Percentiles rank a stretch among this genome's conserved stretches.
Conservation (phyloP, 495 filamentous ascomycete genomes). For the Echria macrotheca region DNA sequence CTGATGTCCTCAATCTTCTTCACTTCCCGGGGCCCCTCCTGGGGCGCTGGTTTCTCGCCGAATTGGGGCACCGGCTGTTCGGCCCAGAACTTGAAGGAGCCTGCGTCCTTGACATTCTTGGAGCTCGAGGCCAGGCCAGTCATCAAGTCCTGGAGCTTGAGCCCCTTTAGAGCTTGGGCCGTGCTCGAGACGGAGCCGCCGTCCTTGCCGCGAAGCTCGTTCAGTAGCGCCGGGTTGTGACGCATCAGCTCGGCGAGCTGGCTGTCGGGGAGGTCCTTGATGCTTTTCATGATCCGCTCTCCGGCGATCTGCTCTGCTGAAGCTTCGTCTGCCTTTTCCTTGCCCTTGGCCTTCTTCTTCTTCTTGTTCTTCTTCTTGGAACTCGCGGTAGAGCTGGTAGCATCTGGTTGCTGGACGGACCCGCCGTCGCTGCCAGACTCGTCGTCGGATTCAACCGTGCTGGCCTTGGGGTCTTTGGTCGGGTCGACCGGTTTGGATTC, state of each 20-base stretch:
- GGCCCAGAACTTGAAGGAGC: constrained; percentile 94
- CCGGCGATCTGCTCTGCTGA: constrained; percentile 11
- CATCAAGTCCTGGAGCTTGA: constrained; percentile 73
- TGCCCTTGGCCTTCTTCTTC: constrained; percentile 46
- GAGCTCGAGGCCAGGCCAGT: constrained; percentile 70
- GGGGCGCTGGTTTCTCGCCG: constrained; percentile 40
- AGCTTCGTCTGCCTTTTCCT: constrained; percentile 30
- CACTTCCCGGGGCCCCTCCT: constrained; percentile 51
- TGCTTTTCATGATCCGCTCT: constrained; percentile 31
- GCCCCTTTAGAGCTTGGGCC: constrained; percentile 56
- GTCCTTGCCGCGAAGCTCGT: constrained; percentile 41
- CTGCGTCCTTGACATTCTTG: constrained; percentile 94
- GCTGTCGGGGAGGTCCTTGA: constrained; percentile 40
- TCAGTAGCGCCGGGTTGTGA: constrained; percentile 56
- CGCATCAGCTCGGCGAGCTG: constrained; percentile 52
- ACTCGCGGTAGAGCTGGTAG: constrained; percentile 24
- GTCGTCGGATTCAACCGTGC: constrained; percentile 22
- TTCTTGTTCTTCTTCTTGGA: constrained; percentile 53
- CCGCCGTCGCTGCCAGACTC: constrained; percentile 33
- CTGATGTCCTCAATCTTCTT: constrained; percentile 72
- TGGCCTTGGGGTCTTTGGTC: constrained; percentile 15
- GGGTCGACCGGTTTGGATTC: constrained; percentile 44
- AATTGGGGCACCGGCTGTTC: constrained; percentile 93
- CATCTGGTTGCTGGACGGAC: constrained; percentile 12
- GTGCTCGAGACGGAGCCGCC: constrained; percentile 15